Evolutionary conservation across 805 yeast genomes (phyloP), one percentile per base, ranked within the genome.

Genomic region (Metschnikowia cerradonensis): DNA sequence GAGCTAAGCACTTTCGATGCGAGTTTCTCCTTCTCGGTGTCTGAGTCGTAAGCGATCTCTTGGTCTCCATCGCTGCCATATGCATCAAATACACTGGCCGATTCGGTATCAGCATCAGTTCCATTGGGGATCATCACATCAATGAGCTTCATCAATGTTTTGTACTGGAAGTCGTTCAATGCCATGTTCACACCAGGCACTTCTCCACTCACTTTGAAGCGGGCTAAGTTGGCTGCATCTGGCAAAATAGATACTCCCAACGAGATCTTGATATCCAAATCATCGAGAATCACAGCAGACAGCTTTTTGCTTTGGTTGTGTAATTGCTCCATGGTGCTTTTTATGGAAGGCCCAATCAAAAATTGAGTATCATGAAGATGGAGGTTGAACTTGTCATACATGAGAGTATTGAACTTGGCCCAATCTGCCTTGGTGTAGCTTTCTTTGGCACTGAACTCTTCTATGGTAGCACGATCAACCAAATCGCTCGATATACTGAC

Each of bases 211-310:
- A 91, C 74, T 61, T 80, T 83, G 54, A 90, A 73, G 56, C 79
- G 80, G 0, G 98, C 85, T 40, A 94, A 72, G 55, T 83, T 83
- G 31, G 79, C 72, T 3, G 92, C 94, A 13, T 82, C 81, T 0
- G 97, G 96, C 32, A 92, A 71, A 45, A 94, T 95, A 0, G 96
- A 91, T 2, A 92, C 59, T 56, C 92, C 97, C 13, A 94, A 69
- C 19, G 83, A 64, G 45, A 92, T 78, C 51, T 85, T 84, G 70
- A 94, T 74, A 53, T 84, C 83, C 57, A 91, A 76, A 49, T 84
- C 84, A 58, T 89, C 95, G 50, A 94, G 73, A 50, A 94, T 82
- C 52, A 83, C 75, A 3, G 86, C 80, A 0, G 81, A 75, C 53
- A 76, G 76, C 17, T 68, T 59, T 4, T 64, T 67, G 2, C 65